Conservation (phyloP, 768 basidiomycete genomes). For the Xerocomus spinulosus region DNA sequence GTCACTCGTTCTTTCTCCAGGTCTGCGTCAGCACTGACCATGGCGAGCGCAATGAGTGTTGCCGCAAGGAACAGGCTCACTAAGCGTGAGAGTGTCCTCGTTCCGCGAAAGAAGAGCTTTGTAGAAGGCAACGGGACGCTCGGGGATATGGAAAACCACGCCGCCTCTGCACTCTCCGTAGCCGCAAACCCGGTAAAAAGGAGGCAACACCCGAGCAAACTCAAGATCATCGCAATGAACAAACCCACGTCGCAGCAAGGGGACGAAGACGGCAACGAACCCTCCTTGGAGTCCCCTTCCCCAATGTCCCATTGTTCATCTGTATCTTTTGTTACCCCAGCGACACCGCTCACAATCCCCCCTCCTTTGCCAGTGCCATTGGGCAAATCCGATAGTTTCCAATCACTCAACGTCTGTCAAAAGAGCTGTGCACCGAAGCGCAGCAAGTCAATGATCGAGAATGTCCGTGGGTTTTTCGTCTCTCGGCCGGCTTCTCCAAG, state of each 20-base stretch:
- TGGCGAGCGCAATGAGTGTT: slow-evolving; percentile 50
- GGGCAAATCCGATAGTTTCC: slow-evolving; percentile 11
- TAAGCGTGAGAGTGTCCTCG: slow-evolving; percentile 66
- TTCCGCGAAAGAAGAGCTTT: slow-evolving; percentile 55
- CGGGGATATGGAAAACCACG: slow-evolving; percentile 15
- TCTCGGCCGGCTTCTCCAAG: slow-evolving; percentile 43
- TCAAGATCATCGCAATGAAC: slow-evolving; percentile 26
- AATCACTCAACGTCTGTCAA: slow-evolving; percentile 17
- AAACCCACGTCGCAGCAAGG: slow-evolving; percentile 19
- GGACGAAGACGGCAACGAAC: slow-evolving; percentile 23
- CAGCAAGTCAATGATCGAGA: slow-evolving; percentile 54
- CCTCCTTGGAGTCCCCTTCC: slow-evolving; percentile 31
- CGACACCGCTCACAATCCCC: slow-evolving; percentile 18
- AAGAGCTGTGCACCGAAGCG: slow-evolving; percentile 36
- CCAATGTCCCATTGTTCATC: slow-evolving; percentile 39
- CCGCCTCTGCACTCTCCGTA: neutral
- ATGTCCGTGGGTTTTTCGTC: slow-evolving; percentile 57
- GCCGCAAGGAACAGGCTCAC: slow-evolving; percentile 55
- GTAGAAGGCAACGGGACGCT: slow-evolving; percentile 23
- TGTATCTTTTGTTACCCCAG: slow-evolving; percentile 24
- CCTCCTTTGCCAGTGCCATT: slow-evolving; percentile 12
- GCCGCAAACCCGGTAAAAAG: slow-evolving; percentile 13
- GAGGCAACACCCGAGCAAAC: slow-evolving; percentile 25
- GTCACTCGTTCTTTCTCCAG: slow-evolving; percentile 44
- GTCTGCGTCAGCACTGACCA: slow-evolving; percentile 56